A percentile compares a stretch with the other conserved stretches of the same genome.
Conservation (phyloP, 1,284 basidiomycete species). For the Nidula niveotomentosa region DNA sequence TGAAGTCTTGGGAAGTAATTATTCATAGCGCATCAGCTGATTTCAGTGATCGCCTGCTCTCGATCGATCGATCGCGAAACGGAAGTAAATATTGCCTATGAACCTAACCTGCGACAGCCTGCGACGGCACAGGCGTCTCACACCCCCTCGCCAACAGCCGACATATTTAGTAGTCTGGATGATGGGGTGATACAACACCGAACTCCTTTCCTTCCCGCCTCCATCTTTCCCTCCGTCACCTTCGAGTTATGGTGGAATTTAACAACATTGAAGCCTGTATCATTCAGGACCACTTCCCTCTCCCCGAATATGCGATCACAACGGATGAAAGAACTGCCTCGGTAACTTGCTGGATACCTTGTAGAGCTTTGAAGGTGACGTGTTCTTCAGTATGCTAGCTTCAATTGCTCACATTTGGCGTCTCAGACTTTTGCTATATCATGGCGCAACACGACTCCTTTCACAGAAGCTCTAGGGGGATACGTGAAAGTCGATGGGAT, state of each 20-base stretch:
- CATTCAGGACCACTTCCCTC: background rate
- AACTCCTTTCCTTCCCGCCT: background rate
- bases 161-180: background rate
- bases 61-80: background rate
- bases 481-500: background rate
- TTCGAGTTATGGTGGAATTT: background rate
- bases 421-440: background rate
- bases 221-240: background rate
- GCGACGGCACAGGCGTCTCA: background rate
- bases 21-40: too few relatives aligned
- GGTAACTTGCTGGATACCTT: constrained; percentile 81
- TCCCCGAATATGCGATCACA: constrained; percentile 22
- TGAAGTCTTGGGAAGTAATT: too few relatives aligned
- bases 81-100: background rate
- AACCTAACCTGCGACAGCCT: too few relatives aligned
- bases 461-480: background rate
- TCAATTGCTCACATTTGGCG: background rate
- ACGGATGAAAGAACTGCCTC: constrained; percentile 73
- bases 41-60: background rate
- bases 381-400: constrained; percentile 5
- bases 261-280: background rate
- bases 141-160: background rate
- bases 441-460: background rate
- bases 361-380: constrained; percentile 73
- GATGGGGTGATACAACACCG: background rate